These are phyloP conservation scores for Gossypium raimondii DNA, from an alignment of 345 rosid species.

Conservation along the genomic window DNA sequence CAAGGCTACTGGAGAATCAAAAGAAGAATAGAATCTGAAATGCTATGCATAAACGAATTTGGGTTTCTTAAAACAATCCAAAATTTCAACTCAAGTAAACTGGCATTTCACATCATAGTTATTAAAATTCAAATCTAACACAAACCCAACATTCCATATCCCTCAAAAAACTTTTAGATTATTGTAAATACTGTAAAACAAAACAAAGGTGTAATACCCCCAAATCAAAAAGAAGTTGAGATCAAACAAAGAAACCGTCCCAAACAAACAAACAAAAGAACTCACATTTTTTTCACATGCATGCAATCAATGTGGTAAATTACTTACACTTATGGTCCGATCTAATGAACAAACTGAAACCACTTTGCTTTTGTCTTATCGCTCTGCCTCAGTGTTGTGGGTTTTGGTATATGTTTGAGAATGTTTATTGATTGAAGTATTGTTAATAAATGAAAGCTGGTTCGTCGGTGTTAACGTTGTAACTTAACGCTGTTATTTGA, in stretches of 20 bases:
- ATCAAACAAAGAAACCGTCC: neutral
- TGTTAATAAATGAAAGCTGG: conserved; percentile 11
- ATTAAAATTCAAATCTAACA: conserved; percentile 12
- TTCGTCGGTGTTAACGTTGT: conserved; percentile 68
- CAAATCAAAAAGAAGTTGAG: neutral
- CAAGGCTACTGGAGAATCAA: neutral
- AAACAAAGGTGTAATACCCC: neutral
- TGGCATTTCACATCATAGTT: conserved; percentile 5
- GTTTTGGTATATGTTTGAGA: conserved; percentile 20
- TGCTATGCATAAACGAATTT: neutral
- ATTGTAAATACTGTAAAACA: neutral
- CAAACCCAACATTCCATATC: neutral
- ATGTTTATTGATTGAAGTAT: conserved; percentile 22
- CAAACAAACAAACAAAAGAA: neutral
- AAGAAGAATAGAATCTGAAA: neutral
- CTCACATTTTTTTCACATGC: neutral
- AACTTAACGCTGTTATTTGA: conserved; percentile 33
- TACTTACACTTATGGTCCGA: conserved; percentile 49
- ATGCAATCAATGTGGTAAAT: conserved; percentile 6
- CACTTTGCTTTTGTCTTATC: conserved; percentile 13
- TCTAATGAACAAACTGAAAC: conserved; percentile 24
- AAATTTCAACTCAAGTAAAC: neutral
- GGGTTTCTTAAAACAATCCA: neutral
- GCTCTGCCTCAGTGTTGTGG: neutral
- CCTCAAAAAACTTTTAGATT: neutral